Conservation (phyloP, 352 stramenopile genomes). For the Phytopythium vexans region DNA sequence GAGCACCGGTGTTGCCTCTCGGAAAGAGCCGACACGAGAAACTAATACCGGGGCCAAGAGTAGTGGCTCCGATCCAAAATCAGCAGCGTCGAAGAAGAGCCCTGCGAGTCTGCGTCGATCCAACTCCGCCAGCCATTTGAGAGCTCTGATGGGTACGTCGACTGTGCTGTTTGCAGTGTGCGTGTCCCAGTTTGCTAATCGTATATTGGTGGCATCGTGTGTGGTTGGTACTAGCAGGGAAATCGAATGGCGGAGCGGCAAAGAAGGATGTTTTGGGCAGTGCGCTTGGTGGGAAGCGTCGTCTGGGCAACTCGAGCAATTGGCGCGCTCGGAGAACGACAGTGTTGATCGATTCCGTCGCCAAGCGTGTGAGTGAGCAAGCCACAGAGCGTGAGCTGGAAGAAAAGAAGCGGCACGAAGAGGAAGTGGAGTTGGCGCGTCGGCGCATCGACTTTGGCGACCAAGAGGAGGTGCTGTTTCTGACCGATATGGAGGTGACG, state of each 20-base stretch:
- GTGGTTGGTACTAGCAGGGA: conserved; percentile 8
- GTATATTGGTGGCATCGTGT: no score
- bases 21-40: background rate
- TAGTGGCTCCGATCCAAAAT: conserved; percentile 1
- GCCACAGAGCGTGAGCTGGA: conserved; percentile 11
- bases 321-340: conserved; percentile 48
- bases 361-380: conserved; percentile 28
- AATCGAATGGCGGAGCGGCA: conserved; percentile 21
- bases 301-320: conserved; percentile 35
- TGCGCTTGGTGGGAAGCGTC: conserved; percentile 19
- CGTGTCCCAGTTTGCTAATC: background rate
- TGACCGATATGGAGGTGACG: conserved; percentile 34
- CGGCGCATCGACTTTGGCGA: conserved; percentile 30
- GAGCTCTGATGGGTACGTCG: conserved; percentile 46
- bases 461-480: conserved; percentile 19
- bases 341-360: conserved; percentile 41
- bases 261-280: conserved; percentile 36
- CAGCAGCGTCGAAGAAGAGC: background rate
- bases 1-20: background rate
- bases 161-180: background rate
- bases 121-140: conserved; percentile 62
- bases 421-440: conserved; percentile 20
- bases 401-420: conserved; percentile 13
- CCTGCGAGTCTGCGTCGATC: conserved; percentile 15
- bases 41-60: background rate